A percentile compares a stretch with the other conserved stretches of the same genome.
Conservation (phyloP, 1,284 basidiomycete species). For the Trametes versicolor region DNA sequence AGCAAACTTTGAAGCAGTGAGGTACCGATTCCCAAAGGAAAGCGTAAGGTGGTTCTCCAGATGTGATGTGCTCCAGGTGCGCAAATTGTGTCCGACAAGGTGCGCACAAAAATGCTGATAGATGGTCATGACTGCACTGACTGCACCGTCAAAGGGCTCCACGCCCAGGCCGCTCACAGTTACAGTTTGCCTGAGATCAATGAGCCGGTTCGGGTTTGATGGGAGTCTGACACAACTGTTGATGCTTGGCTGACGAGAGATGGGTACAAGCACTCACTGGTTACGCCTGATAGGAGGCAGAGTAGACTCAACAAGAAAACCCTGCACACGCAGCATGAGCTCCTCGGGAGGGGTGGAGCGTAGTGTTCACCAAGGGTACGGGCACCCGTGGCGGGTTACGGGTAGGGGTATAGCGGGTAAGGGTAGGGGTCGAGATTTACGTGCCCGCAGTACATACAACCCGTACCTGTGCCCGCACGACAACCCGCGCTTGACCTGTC, state of each 20-base stretch:
- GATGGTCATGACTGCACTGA: not conserved
- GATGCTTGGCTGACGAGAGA: too few relatives aligned
- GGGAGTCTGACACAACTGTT: not conserved
- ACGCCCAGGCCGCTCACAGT: not conserved
- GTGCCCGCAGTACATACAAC: not conserved
- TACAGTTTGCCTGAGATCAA: not conserved
- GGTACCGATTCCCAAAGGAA: not conserved
- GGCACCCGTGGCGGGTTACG: not conserved
- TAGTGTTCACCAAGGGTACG: constrained; percentile 6
- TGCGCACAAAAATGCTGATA: not conserved
- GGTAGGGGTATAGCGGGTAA: not conserved
- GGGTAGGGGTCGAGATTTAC: constrained; percentile 23
- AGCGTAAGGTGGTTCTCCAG: not conserved
- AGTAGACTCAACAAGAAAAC: not conserved
- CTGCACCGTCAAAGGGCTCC: not conserved
- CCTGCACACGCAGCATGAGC: not conserved
- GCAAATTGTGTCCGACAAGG: not conserved
- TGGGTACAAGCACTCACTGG: not conserved
- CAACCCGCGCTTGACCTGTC: not conserved
- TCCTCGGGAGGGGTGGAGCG: not conserved
- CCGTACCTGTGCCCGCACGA: not conserved
- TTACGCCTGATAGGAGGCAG: not conserved
- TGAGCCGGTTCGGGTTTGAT: not conserved
- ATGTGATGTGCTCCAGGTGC: not conserved
- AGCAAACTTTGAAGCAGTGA: not conserved